Base-by-base conservation (phyloP, 768 basidiomycete genomes). In the Suillus spraguei region DNA sequence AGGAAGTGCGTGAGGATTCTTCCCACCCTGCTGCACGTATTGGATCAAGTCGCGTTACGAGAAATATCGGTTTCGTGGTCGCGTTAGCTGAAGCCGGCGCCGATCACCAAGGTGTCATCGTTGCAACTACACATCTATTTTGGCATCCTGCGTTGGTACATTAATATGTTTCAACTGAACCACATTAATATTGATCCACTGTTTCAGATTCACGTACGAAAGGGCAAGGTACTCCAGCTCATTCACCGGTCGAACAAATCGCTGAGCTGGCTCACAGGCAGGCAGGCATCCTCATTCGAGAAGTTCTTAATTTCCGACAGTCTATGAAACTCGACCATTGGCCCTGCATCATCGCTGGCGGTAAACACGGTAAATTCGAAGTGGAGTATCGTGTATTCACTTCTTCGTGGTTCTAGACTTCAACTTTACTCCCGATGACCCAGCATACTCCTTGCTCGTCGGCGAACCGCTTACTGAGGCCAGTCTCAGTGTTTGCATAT, bases 41-140 rank as follows among this genome's bases (percentile, higher is more conserved):
- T 44, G 93, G 88, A 2, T 77, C 79, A 35, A 89, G 85, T 67
- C 90, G 89, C 71, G 77, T 74, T 38, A 95, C 94, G 2, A 91
- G 80, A 74, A 98, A 97, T 71, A 88, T 97, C 58, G 94, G 85
- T 3, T 83, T 85, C 56, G 74, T 98, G 35, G 83, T 92, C 22
- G 90, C 89, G 1, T 77, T 99, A 60, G 78, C 80, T 66, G 78
- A 77, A 52, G 72, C 77, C 7, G 76, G 74, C 10, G 68, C 79
- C 17, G 68, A 77, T 33, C 60, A 47, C 63, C 76, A 79, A 44
- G 93, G 95, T 5, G 74, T 94, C 39, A 77, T 97, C 46, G 78
- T 96, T 16, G 93, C 87, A 3, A 97, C 96, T 1, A 95, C 95
- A 0, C 96, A 98, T 78, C 79, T 97, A 28, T 98, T 97, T 75